phyloP scores from a whole-genome alignment of 768 basidiomycete species.

The Mycena crocata region DNA sequence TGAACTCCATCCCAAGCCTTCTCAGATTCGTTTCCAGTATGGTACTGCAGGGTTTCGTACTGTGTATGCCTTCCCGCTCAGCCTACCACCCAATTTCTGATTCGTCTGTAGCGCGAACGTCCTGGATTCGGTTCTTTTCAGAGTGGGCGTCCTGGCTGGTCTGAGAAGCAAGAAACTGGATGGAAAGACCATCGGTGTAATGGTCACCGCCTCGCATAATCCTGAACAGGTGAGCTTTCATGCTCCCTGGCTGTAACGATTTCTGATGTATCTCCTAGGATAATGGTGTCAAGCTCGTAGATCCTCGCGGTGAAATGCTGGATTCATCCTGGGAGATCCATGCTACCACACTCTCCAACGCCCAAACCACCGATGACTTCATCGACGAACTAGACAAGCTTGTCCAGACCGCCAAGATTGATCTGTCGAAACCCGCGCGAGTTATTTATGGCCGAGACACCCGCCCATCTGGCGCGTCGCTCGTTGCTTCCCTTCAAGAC shows the following conservation, averaged over 20 bases:
- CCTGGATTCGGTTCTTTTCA: conserved; percentile 93
- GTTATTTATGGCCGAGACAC: conserved; percentile 96
- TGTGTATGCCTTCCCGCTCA: conserved; percentile 62
- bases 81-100: conserved; percentile 24
- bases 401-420: conserved; percentile 75
- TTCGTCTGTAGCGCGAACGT: conserved; percentile 65
- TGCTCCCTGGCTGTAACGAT: conserved; percentile 18
- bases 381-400: conserved; percentile 71
- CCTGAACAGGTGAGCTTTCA: conserved; percentile 85
- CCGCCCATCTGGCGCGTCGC: conserved; percentile 83
- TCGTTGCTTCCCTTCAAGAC: conserved; percentile 83
- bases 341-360: conserved; percentile 90
- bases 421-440: conserved; percentile 79
- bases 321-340: conserved; percentile 92
- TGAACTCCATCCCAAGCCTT: conserved; percentile 79
- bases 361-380: conserved; percentile 79
- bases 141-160: conserved; percentile 90
- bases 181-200: conserved; percentile 93
- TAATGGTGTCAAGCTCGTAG: conserved; percentile 98
- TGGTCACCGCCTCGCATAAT: conserved; percentile 99
- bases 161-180: conserved; percentile 92
- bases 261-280: conserved; percentile 67
- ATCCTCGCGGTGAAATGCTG: conserved; percentile 97
- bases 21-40: conserved; percentile 80
- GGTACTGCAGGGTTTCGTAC: conserved; percentile 97